Conservation (phyloP, 2,329 filamentous ascomycete genomes). For the Penicillium sp. region DNA sequence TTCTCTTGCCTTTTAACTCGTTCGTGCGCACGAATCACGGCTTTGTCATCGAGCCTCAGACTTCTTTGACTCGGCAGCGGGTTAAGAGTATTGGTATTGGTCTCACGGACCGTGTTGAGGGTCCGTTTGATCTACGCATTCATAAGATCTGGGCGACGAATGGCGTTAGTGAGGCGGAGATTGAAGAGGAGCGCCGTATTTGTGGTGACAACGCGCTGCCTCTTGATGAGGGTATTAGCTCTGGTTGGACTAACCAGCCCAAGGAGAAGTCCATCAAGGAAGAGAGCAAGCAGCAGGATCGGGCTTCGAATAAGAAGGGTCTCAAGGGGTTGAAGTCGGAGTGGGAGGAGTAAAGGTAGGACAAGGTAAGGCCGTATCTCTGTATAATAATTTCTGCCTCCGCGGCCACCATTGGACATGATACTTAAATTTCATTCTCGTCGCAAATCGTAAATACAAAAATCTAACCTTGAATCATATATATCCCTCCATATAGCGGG, state of each 20-base stretch:
- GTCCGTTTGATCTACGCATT: constrained; percentile 78
- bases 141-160: constrained; percentile 90
- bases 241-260: constrained; percentile 20
- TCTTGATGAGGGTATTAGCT: constrained; percentile 29
- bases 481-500: neutral
- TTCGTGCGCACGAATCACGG: constrained; percentile 94
- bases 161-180: constrained; percentile 38
- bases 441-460: constrained; percentile 9
- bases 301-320: constrained; percentile 24
- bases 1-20: constrained; percentile 81
- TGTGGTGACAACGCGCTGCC: constrained; percentile 34
- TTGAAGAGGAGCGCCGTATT: constrained; percentile 35
- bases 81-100: constrained; percentile 79
- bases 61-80: constrained; percentile 76
- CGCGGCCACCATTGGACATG: neutral
- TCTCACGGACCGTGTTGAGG: constrained; percentile 77
- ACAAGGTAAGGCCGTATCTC: neutral
- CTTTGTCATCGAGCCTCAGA: constrained; percentile 83
- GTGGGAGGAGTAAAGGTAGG: constrained; percentile 23
- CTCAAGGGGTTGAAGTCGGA: constrained; percentile 31
- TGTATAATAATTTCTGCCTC: constrained; percentile 7
- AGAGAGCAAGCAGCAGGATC: constrained; percentile 7
- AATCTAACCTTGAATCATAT: neutral
- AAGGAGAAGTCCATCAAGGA: neutral
- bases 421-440: neutral